Conservation (phyloP, 805 yeast genomes). For the Sugiyamaella americana region DNA sequence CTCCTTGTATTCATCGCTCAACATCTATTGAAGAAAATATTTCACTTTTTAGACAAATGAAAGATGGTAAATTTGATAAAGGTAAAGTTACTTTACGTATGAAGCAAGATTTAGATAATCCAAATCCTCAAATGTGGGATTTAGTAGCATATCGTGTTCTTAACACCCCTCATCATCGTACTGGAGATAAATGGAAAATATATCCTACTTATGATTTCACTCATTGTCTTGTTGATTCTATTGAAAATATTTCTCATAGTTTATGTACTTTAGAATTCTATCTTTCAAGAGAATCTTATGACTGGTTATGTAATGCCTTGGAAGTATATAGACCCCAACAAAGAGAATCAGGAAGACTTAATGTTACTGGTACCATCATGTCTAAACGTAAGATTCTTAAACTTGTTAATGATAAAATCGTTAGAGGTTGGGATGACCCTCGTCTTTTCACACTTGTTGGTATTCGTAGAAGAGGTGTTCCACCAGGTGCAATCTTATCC, state of each 20-base stretch:
- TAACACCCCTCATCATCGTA: slow-evolving; percentile 89
- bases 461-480: slow-evolving; percentile 93
- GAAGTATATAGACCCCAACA: slow-evolving; percentile 97
- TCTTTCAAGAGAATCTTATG: slow-evolving; percentile 88
- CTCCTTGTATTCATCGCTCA: slow-evolving; percentile 70
- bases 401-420: slow-evolving; percentile 72
- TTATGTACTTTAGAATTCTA: slow-evolving; percentile 94
- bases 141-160: slow-evolving; percentile 93
- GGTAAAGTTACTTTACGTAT: slow-evolving; percentile 94
- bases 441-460: slow-evolving; percentile 92
- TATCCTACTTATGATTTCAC: slow-evolving; percentile 99
- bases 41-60: slow-evolving; percentile 80
- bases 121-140: slow-evolving; percentile 99
- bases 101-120: slow-evolving; percentile 87
- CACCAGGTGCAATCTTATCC: slow-evolving; percentile 94
- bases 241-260: slow-evolving; percentile 94
- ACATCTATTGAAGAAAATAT: slow-evolving; percentile 70
- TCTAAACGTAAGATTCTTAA: slow-evolving; percentile 95
- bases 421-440: slow-evolving; percentile 98
- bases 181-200: slow-evolving; percentile 95
- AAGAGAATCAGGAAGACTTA: slow-evolving; percentile 96
- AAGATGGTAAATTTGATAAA: slow-evolving; percentile 77
- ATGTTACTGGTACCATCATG: slow-evolving; percentile 88
- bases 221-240: slow-evolving; percentile 96
- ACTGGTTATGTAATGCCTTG: slow-evolving; percentile 95